These are phyloP conservation scores for Colletotrichum sp. DNA, from an alignment of 2,329 filamentous ascomycete species.

Conservation along the genomic window DNA sequence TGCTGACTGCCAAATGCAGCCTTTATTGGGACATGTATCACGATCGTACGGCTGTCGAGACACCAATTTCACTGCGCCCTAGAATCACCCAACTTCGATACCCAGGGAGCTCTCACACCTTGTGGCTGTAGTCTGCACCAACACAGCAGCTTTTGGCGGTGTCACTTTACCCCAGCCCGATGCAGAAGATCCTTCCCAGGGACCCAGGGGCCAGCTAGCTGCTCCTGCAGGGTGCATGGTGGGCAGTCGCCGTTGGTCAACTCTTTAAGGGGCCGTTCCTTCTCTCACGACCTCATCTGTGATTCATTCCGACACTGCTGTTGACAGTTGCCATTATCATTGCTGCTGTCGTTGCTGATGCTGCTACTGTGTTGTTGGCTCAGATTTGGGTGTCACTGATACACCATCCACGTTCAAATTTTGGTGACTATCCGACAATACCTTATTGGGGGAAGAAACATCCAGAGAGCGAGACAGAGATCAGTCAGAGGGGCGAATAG, in stretches of 20 bases:
- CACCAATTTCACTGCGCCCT: constrained; percentile 16
- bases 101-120: not conserved
- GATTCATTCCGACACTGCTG: not conserved
- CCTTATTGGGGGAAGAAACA: not conserved
- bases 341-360: not conserved
- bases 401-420: not conserved
- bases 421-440: not conserved
- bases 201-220: not conserved
- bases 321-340: not conserved
- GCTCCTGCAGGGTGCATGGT: not conserved
- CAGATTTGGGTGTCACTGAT: not conserved
- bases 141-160: not conserved
- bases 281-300: not conserved
- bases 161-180: not conserved
- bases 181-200: constrained; percentile 11
- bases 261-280: constrained; percentile 3
- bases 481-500: not conserved
- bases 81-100: not conserved
- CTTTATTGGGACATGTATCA: not conserved
- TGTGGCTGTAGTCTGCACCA: not conserved
- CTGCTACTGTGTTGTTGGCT: not conserved
- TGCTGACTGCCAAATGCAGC: not conserved
- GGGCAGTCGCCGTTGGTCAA: not conserved
- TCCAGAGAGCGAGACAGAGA: not conserved
- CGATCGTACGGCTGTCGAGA: constrained; percentile 1